Evolutionary conservation across 441 rosid species (phyloP).

Genomic region (Syzygium syzygioides): DNA sequence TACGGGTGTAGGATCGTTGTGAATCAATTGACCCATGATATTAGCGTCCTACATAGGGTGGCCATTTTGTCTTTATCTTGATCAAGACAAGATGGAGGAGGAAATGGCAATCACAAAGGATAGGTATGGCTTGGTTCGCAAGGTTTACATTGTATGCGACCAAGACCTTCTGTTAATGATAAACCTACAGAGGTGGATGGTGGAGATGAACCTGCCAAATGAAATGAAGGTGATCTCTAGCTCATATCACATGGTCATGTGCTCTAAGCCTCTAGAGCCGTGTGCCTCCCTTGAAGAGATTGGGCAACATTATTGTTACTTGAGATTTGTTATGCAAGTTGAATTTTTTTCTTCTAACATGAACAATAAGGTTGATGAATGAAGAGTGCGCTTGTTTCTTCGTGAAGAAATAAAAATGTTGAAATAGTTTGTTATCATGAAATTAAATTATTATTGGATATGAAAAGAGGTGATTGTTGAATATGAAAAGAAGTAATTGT

Average conservation of each 20-base stretch:
- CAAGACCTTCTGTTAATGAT: background rate
- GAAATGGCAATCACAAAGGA: slow-evolving; percentile 7
- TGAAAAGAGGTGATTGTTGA: background rate
- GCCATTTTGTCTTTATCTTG: background rate
- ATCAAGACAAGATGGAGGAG: background rate
- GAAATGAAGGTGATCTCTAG: slow-evolving; percentile 19
- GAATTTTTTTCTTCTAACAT: background rate
- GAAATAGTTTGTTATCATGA: background rate
- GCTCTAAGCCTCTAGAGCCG: slow-evolving; percentile 24
- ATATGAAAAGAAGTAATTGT: too few relatives aligned
- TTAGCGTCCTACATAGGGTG: slow-evolving; percentile 12
- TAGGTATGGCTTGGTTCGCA: slow-evolving; percentile 17
- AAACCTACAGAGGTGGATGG: slow-evolving; percentile 28
- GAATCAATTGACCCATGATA: background rate
- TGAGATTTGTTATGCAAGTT: background rate
- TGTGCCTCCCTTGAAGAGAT: slow-evolving; percentile 19
- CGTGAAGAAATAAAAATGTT: background rate
- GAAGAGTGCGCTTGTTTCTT: background rate
- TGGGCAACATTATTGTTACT: background rate
- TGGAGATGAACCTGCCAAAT: slow-evolving; percentile 17
- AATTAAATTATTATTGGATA: background rate
- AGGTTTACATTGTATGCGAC: slow-evolving; percentile 19
- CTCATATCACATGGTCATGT: slow-evolving; percentile 38
- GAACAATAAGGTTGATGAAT: background rate
- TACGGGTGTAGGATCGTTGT: too few relatives aligned